Base-by-base conservation (phyloP, 2,329 filamentous ascomycete species). In the Ceratocystis variospora region DNA sequence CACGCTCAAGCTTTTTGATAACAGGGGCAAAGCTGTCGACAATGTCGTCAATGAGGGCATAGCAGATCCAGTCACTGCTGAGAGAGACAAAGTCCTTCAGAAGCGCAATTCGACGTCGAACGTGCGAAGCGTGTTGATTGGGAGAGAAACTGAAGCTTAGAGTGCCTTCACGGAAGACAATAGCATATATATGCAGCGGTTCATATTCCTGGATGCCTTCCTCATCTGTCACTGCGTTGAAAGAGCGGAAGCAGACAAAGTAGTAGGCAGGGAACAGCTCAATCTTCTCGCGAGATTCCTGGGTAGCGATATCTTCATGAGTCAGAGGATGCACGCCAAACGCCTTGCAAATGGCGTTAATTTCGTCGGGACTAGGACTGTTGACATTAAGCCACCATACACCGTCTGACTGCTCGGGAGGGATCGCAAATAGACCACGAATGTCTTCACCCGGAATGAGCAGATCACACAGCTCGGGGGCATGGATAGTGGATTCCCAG, bases 331-430 rank as follows among this genome's bases (percentile, higher is more conserved):
- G 94, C 65, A 99, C 89, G 15, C 90, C 90, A 75, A 99, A 99
- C 3, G 94, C 92, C 73, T 92, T 91, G 79, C 90, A 96, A 69
- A 99, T 87, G 37, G 87, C 87, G 55, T 87, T 85, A 22, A 96
- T 86, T 74, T 97, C 94, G 68, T 93, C 91, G 72, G 92, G 89
- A 0, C 87, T 92, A 1, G 93, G 90, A 71, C 89, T 90, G 74
- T 93, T 88, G 74, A 96, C 87, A 72, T 99, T 96, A 63, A 99
- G 81, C 94, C 94, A 99, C 92, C 93, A 99, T n/a, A 96, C 92
- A 72, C 93, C 93, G 71, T 91, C 81, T 1, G 78, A 75, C 68
- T 85, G 83, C 37, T 81, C 80, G 64, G 80, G 84, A 5, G 84
- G 84, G 44, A 86, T 78, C 41, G 80, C 79, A 73, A 99, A 99